Base-by-base conservation (phyloP, 495 filamentous ascomycete species). In the Penicillium bovifimosum region DNA sequence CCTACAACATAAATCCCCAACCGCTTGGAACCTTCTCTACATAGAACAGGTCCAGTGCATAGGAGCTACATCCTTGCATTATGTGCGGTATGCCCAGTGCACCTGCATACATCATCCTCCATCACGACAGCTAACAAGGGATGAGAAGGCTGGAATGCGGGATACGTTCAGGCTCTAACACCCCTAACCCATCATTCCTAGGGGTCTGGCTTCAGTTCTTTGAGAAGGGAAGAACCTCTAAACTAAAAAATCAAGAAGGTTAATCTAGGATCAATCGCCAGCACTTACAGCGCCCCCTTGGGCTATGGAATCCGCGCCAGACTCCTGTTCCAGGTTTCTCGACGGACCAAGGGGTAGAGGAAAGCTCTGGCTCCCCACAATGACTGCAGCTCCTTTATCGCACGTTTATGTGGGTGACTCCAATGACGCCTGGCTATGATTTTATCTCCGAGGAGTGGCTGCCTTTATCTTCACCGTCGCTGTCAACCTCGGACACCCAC, bases 131-230 rank as follows among this genome's bases (percentile, higher is more conserved):
- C 17, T 5, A 38, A 36, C 33, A 40, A 53, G 41, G 50, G 33
- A 20, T 28, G 29, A 34, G 36, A 34, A 29, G 34, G 33, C 31
- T 38, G 50, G 50, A 47, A 53, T 53, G 39, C 28, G 38, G 13
- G 11, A 13, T 8, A 9, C 26, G 14, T 2, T 32, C 17, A 14
- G 28, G 35, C 16, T 14, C 24, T 9, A 7, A 3, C 10, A 5
- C 35, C 48, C 42, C 6, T 50, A 50, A 28, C 29, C 28, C 48
- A 40, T 50, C 48, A 50, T 50, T 50, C 48, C 17, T 20, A 50
- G 35, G 48, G 39, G 18, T 34, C 13, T 33, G 28, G 16, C 17
- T 32, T 4, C 11, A 9, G 27, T n/a, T n/a, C 1, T 4, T 24
- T 4, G 20, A 4, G 20, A 4, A 24, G 2, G 20, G 20, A 24